phyloP scores from a whole-genome alignment of 75 land plant species.

The Selaginella moellendorffii region DNA sequence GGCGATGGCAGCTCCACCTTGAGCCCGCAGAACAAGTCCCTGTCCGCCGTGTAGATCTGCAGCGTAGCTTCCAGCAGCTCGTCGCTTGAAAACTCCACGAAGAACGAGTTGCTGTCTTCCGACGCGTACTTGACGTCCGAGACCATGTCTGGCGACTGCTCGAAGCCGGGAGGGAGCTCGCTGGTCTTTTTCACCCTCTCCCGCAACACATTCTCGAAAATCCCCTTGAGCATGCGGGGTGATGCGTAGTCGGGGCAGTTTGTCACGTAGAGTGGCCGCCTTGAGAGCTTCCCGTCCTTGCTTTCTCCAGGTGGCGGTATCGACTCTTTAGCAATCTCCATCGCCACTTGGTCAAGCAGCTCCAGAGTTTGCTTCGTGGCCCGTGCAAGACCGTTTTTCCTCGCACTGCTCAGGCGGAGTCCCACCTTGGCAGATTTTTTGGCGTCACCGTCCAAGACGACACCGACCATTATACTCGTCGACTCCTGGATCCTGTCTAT shows the following conservation, averaged over 20 bases:
- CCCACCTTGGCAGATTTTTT: slow-evolving; percentile 13
- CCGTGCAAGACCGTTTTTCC: slow-evolving; percentile 20
- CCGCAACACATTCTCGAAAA: slow-evolving; percentile 16
- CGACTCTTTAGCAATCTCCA: slow-evolving; percentile 14
- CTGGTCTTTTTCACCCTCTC: slow-evolving; percentile 13
- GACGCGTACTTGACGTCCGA: slow-evolving; percentile 8
- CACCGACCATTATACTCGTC: slow-evolving; percentile 13
- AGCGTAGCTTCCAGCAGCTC: slow-evolving; percentile 13
- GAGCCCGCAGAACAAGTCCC: slow-evolving; percentile 18
- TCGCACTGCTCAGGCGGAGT: slow-evolving; percentile 17
- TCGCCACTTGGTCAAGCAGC: slow-evolving; percentile 16
- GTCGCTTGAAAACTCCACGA: slow-evolving; percentile 17
- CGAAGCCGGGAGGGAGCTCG: not conserved
- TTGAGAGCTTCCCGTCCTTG: not conserved
- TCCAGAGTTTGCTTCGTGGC: slow-evolving; percentile 20
- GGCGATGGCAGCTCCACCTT: slow-evolving; percentile 9
- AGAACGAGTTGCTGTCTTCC: slow-evolving; percentile 15
- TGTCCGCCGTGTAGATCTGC: slow-evolving; percentile 16
- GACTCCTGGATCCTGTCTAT: slow-evolving; percentile 23
- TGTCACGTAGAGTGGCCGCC: slow-evolving; percentile 13
- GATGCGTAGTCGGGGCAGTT: slow-evolving; percentile 20
- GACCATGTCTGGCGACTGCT: too few species aligned
- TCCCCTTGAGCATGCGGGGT: slow-evolving; percentile 3
- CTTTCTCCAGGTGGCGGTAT: not conserved
- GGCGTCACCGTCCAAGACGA: not conserved